phyloP scores from a whole-genome alignment of 805 yeast genomes.

The Zygoascus flipseniorum region DNA sequence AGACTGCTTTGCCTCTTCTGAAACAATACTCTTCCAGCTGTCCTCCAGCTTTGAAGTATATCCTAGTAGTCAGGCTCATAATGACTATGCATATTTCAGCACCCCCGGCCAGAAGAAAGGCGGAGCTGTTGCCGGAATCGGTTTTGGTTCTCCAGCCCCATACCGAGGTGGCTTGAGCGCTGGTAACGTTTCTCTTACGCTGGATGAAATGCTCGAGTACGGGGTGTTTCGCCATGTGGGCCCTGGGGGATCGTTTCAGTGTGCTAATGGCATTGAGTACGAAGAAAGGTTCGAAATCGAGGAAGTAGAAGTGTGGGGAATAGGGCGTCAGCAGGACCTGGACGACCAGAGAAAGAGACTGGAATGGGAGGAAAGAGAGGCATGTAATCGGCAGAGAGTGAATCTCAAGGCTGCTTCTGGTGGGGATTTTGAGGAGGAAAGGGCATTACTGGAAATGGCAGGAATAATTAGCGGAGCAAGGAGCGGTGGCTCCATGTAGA shows the following conservation, averaged over 20 bases:
- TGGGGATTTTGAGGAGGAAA: slow-evolving; percentile 56
- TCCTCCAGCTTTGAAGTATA: slow-evolving; percentile 58
- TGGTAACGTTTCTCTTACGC: slow-evolving; percentile 71
- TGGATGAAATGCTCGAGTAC: slow-evolving; percentile 73
- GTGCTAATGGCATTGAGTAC: slow-evolving; percentile 32
- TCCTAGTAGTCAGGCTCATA: slow-evolving; percentile 27
- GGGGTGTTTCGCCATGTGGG: slow-evolving; percentile 70
- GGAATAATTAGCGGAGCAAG: slow-evolving; percentile 43
- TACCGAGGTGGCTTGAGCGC: slow-evolving; percentile 41
- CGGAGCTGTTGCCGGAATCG: slow-evolving; percentile 52
- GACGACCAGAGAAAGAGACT: slow-evolving; percentile 68
- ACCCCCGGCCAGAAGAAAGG: slow-evolving; percentile 29
- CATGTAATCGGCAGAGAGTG: slow-evolving; percentile 63
- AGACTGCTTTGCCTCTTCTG: slow-evolving; percentile 51
- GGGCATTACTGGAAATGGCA: slow-evolving; percentile 82
- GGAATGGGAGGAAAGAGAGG: slow-evolving; percentile 91
- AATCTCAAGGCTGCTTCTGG: slow-evolving; percentile 40
- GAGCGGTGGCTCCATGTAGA: slow-evolving; percentile 41
- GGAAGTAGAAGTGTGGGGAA: slow-evolving; percentile 86
- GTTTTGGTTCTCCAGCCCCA: slow-evolving; percentile 62
- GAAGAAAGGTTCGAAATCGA: slow-evolving; percentile 67
- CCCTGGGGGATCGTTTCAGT: slow-evolving; percentile 39
- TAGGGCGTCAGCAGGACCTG: slow-evolving; percentile 71
- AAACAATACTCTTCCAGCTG: slow-evolving; percentile 54
- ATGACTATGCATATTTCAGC: slow-evolving; percentile 47